phyloP scores from a whole-genome alignment of 805 yeast species.

The Zygosaccharomyces lentus region DNA sequence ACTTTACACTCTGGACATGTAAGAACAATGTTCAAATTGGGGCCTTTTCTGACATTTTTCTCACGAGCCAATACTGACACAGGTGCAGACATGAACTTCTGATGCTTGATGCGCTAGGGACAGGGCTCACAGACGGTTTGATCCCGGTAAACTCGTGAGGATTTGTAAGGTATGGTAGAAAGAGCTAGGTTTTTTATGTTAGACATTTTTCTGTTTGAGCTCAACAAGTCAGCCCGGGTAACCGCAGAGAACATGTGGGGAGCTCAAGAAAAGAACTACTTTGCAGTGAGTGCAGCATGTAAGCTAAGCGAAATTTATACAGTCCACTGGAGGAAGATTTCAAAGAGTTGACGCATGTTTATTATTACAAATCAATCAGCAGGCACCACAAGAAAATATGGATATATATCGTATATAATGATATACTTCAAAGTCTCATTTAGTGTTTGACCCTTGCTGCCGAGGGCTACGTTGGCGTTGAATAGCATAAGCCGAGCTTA shows the following conservation, averaged over 20 bases:
- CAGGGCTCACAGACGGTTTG: slow-evolving; percentile 1
- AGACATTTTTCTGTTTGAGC: background rate
- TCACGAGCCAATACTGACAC: slow-evolving; percentile 19
- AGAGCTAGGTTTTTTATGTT: background rate
- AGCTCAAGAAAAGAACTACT: background rate
- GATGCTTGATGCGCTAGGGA: background rate
- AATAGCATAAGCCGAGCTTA: too few relatives aligned
- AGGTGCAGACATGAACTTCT: slow-evolving; percentile 16
- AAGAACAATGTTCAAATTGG: slow-evolving; percentile 80
- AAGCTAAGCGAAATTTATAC: background rate
- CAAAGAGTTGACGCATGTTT: too few relatives aligned
- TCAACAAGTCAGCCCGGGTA: background rate
- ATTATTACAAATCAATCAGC: too few relatives aligned
- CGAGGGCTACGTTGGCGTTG: too few relatives aligned
- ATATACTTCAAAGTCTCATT: too few relatives aligned
- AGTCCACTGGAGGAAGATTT: too few relatives aligned
- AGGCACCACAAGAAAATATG: too few relatives aligned
- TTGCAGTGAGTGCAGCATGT: background rate
- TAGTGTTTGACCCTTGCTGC: too few relatives aligned
- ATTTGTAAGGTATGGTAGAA: background rate
- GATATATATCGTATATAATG: too few relatives aligned
- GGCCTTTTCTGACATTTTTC: slow-evolving; percentile 45
- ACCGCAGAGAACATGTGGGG: background rate
- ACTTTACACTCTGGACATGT: slow-evolving; percentile 96
- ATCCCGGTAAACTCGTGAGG: slow-evolving; percentile 1